Conservation (phyloP, 2,329 filamentous ascomycete species). For the Canariomyces notabilis region DNA sequence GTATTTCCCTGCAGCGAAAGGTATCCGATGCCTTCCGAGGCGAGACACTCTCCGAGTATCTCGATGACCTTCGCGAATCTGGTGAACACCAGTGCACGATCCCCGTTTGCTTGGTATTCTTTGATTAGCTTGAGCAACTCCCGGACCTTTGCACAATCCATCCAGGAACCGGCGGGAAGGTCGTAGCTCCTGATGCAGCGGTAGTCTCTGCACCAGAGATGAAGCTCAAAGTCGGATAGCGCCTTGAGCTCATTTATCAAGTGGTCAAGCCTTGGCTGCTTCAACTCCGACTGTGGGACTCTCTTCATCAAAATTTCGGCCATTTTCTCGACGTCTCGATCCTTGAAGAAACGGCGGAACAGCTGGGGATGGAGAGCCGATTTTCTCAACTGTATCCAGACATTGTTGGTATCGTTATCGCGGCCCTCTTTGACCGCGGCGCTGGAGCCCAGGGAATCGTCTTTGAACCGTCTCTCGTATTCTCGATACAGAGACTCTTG, state of each 20-base stretch:
- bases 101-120: constrained; percentile 71
- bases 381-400: constrained; percentile 87
- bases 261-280: constrained; percentile 47
- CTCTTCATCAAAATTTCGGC: constrained; percentile 69
- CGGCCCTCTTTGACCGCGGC: constrained; percentile 49
- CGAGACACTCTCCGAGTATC: constrained; percentile 78
- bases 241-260: constrained; percentile 52
- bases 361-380: constrained; percentile 88
- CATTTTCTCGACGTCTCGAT: constrained; percentile 72
- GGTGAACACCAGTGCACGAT: constrained; percentile 85
- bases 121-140: constrained; percentile 71
- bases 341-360: constrained; percentile 74
- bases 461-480: constrained; percentile 59
- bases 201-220: constrained; percentile 60
- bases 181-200: constrained; percentile 50
- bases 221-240: constrained; percentile 61
- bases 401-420: constrained; percentile 57
- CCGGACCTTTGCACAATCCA: constrained; percentile 75
- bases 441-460: constrained; percentile 55
- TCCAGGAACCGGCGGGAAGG: constrained; percentile 47
- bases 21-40: constrained; percentile 66
- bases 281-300: constrained; percentile 51
- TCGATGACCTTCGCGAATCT: constrained; percentile 91
- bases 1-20: constrained; percentile 84
- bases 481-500: constrained; percentile 71